Evolutionary conservation across 805 yeast genomes (phyloP), one percentile per base, ranked within the genome.

Genomic region (Myxozyma kluyveri): DNA sequence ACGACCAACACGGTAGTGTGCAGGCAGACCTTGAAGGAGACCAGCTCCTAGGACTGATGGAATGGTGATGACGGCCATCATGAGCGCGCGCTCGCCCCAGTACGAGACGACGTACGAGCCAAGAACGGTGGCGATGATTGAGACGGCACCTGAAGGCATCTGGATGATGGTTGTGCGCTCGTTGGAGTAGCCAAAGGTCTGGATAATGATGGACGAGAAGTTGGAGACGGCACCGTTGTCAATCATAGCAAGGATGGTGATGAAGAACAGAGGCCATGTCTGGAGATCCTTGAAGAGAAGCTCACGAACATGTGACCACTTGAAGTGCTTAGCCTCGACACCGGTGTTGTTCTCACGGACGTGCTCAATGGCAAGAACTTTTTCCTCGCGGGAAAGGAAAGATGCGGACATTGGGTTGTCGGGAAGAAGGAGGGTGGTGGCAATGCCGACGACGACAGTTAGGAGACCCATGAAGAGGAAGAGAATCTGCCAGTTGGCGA

Each of bases 321-420:
- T 81, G 74, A 81, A 79, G 40, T 71, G 67, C 58, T 69, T 75
- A 58, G 75, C 78, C 50, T 84, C 83, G 63, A 77, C 76, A 43
- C 86, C 87, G 57, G 76, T 83, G 60, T 75, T 78, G 69, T 77
- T 81, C 21, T 52, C 61, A 59, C 82, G 76, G 56, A 78, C 79
- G 59, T 82, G 74, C 65, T 74, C 78, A 33, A 79, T 78, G 39
- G 76, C 75, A 63, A 72, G 65, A 19, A 67, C 59, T 59, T 70
- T 75, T 62, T 79, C 85, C 50, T 72, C 72, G 23, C 73, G 75
- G 14, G 53, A 62, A 41, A 65, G 68, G 60, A 63, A 66, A 57
- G 61, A 47, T 5, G 68, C 68, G 12, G 59, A 50, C 18, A 71
- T 69, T 37, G 88, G 87, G 31, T 70, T 65, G 57, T 79, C 82